Conservation (phyloP, 2,329 filamentous ascomycete species). For the Sordariomycetes sp. region DNA sequence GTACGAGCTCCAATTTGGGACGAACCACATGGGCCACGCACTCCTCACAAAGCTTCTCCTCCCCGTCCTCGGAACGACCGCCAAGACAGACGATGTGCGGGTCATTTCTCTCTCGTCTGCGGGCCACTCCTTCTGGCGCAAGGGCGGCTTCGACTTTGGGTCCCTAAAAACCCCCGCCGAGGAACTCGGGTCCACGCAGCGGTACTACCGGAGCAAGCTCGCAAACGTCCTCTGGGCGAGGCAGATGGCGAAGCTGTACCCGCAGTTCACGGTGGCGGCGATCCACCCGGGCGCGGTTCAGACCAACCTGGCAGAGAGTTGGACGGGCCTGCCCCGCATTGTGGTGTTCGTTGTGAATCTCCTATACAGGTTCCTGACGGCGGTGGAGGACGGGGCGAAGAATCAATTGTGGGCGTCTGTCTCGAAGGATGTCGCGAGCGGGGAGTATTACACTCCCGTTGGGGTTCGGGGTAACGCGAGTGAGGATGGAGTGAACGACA, state of each 20-base stretch:
- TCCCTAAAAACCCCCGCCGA: slow-evolving; percentile 14
- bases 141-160: slow-evolving; percentile 17
- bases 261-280: slow-evolving; percentile 13
- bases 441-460: slow-evolving; percentile 21
- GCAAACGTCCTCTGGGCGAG: slow-evolving; percentile 18
- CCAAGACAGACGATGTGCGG: slow-evolving; percentile 21
- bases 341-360: slow-evolving; percentile 3
- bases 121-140: slow-evolving; percentile 12
- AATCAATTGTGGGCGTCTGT: slow-evolving; percentile 33
- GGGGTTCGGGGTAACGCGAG: slow-evolving; percentile 14
- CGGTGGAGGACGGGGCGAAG: slow-evolving; percentile 14
- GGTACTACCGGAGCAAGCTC: slow-evolving; percentile 20
- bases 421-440: slow-evolving; percentile 18
- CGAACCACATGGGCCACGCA: slow-evolving; percentile 38
- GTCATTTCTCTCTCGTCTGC: slow-evolving; percentile 17
- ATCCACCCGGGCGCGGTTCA: slow-evolving; percentile 17
- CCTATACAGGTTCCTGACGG: neutral
- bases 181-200: slow-evolving; percentile 10
- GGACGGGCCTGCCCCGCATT: slow-evolving; percentile 18
- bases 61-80: slow-evolving; percentile 17
- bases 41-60: slow-evolving; percentile 27
- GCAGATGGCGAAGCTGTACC: slow-evolving; percentile 14
- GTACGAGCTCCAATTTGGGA: slow-evolving; percentile 37
- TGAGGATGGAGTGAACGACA: slow-evolving; percentile 13
- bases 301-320: slow-evolving; percentile 16